phyloP scores from a whole-genome alignment of 2,329 filamentous ascomycete genomes.

The Passalora sequoiae region DNA sequence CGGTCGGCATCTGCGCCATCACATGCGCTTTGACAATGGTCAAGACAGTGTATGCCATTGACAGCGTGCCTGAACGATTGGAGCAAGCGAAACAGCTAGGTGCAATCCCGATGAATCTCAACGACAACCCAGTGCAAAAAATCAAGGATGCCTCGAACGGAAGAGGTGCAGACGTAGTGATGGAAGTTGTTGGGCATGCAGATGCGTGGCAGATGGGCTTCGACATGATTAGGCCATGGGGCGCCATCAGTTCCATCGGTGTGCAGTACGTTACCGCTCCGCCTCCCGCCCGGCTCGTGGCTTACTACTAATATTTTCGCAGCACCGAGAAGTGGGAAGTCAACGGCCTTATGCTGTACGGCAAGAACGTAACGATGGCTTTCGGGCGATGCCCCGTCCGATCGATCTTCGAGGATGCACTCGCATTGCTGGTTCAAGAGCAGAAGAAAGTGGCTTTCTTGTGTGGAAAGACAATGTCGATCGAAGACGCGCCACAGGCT shows the following conservation, averaged over 20 bases:
- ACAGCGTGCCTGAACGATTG: conserved; percentile 65
- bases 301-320: neutral
- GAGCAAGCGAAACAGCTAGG: conserved; percentile 68
- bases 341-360: conserved; percentile 46
- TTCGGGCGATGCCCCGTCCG: conserved; percentile 49
- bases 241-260: conserved; percentile 45
- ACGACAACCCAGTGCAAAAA: conserved; percentile 49
- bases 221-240: conserved; percentile 48
- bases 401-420: conserved; percentile 45
- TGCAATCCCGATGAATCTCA: conserved; percentile 77
- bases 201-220: conserved; percentile 46
- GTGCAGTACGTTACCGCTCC: conserved; percentile 35
- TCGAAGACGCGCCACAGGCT: conserved; percentile 48
- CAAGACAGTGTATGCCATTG: conserved; percentile 31
- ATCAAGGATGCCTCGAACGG: conserved; percentile 72
- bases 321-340: conserved; percentile 40
- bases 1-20: conserved; percentile 70
- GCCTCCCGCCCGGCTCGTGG: neutral
- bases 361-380: conserved; percentile 47
- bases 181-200: conserved; percentile 51
- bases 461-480: conserved; percentile 49
- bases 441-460: conserved; percentile 50
- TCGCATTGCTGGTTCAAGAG: conserved; percentile 44
- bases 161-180: conserved; percentile 76
- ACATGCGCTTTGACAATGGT: conserved; percentile 31